Evolutionary conservation across 2,329 filamentous ascomycete genomes (phyloP).

Genomic region (Fusarium concolor): DNA sequence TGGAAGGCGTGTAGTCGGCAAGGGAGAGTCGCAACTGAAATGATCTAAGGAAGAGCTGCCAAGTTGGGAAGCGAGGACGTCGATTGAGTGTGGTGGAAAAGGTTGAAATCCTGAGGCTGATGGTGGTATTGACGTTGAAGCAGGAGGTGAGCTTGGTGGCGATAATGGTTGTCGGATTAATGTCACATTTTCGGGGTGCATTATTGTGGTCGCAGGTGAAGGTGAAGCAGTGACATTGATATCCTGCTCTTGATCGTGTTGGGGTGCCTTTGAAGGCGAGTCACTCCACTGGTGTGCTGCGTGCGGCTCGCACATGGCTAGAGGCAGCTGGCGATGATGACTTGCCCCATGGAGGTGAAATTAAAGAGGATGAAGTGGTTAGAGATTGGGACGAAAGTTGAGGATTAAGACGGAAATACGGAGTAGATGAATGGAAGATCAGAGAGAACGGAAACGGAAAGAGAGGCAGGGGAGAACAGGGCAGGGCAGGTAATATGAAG

Average conservation of each 20-base stretch:
- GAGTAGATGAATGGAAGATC: slow-evolving; percentile 11
- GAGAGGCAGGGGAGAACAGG: slow-evolving; percentile 36
- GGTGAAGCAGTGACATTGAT: not conserved
- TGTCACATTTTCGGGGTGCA: slow-evolving; percentile 4
- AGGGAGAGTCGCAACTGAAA: not conserved
- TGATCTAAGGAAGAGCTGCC: slow-evolving; percentile 40
- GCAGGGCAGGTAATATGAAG: slow-evolving; percentile 44
- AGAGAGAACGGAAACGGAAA: slow-evolving; percentile 16
- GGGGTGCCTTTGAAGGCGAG: slow-evolving; percentile 28
- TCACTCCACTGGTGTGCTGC: slow-evolving; percentile 31
- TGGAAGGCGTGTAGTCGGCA: not conserved
- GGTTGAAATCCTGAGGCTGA: not conserved
- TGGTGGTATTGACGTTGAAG: slow-evolving; percentile 13
- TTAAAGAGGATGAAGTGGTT: not conserved
- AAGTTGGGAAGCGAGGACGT: slow-evolving; percentile 40
- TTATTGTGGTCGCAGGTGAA: slow-evolving; percentile 2
- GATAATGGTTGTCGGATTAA: slow-evolving; percentile 28
- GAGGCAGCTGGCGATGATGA: slow-evolving; percentile 22
- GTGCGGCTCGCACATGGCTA: slow-evolving; percentile 44
- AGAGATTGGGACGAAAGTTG: not conserved
- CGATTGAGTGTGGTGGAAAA: slow-evolving; percentile 29
- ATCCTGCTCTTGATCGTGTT: slow-evolving; percentile 7
- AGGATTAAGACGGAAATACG: not conserved
- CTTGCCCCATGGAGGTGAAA: slow-evolving; percentile 38
- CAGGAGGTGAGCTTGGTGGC: slow-evolving; percentile 34